Percentiles rank a stretch among this genome's conserved stretches.
Evolutionary conservation across 768 basidiomycete species (phyloP).

Genomic region (Hortiboletus campestris): DNA sequence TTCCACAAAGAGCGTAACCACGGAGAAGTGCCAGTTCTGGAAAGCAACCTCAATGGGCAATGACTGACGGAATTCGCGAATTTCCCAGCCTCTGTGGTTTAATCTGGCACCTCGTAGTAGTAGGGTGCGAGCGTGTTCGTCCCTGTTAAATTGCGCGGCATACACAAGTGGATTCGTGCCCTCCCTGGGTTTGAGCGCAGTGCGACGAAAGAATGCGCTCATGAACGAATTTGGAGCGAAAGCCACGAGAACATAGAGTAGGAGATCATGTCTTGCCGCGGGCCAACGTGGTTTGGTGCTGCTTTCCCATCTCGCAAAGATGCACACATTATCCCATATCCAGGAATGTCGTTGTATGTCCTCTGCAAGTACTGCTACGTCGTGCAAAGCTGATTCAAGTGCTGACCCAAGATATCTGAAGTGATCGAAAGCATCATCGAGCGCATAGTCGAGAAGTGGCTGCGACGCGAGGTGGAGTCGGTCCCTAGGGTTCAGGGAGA

Average conservation of each 20-base stretch:
- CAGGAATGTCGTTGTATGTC: neutral
- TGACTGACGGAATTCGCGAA: neutral
- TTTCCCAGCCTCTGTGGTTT: neutral
- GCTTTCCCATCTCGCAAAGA: neutral
- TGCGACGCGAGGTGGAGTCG: neutral
- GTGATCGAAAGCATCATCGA: neutral
- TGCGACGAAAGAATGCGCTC: neutral
- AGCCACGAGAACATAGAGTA: neutral
- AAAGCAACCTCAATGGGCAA: neutral
- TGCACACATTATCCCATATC: neutral
- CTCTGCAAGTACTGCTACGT: neutral
- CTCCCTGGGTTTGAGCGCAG: neutral
- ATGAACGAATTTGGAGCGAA: neutral
- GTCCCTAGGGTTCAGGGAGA: neutral
- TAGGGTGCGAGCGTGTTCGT: neutral
- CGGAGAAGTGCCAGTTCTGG: neutral
- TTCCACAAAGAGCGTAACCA: neutral
- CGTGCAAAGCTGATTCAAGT: neutral
- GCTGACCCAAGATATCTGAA: neutral
- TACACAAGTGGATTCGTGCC: constrained; percentile 6
- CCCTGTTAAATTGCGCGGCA: constrained; percentile 1
- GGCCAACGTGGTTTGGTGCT: neutral
- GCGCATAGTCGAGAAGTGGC: neutral
- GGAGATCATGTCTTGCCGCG: neutral
- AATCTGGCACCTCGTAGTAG: neutral